A percentile compares a stretch with the other conserved stretches of the same genome.
Conservation (phyloP, 2,329 filamentous ascomycete genomes). For the Pyrenophora tritici-repentis region DNA sequence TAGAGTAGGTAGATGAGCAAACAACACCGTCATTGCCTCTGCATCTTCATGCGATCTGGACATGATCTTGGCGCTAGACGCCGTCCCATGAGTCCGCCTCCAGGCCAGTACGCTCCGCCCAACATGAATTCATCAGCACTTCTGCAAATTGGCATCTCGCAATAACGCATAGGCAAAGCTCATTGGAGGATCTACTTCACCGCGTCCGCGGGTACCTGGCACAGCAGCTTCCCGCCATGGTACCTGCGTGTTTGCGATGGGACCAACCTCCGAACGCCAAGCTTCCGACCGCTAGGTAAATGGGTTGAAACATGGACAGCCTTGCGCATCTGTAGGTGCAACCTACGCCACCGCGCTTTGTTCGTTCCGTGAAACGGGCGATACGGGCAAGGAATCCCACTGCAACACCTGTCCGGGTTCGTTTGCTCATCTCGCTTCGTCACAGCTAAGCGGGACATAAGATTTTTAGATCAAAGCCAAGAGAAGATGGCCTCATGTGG, state of each 20-base stretch:
- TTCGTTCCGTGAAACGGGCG: neutral
- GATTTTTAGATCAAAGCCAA: conserved; percentile 2
- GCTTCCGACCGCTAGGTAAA: neutral
- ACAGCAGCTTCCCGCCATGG: neutral
- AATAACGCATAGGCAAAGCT: neutral
- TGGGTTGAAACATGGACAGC: conserved; percentile 5
- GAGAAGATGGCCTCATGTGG: conserved; percentile 1
- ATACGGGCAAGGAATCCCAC: conserved; percentile 1
- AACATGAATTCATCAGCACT: too few species aligned
- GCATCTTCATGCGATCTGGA: too few species aligned
- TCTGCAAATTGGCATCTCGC: neutral
- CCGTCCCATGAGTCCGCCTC: too few species aligned
- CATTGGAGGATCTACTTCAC: too few species aligned
- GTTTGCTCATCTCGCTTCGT: conserved; percentile 9
- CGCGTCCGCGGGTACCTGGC: too few species aligned
- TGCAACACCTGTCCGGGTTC: neutral
- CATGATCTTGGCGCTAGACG: too few species aligned
- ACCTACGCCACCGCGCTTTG: neutral
- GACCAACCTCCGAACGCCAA: neutral
- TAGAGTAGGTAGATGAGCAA: too few species aligned
- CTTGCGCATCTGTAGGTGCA: neutral
- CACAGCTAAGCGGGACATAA: conserved; percentile 1
- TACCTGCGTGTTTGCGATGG: neutral
- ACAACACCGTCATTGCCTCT: too few species aligned
- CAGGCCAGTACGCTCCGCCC: too few species aligned